These are phyloP conservation scores for Glarea lozoyensis DNA, from an alignment of 495 filamentous ascomycete genomes.

Conservation along the genomic window DNA sequence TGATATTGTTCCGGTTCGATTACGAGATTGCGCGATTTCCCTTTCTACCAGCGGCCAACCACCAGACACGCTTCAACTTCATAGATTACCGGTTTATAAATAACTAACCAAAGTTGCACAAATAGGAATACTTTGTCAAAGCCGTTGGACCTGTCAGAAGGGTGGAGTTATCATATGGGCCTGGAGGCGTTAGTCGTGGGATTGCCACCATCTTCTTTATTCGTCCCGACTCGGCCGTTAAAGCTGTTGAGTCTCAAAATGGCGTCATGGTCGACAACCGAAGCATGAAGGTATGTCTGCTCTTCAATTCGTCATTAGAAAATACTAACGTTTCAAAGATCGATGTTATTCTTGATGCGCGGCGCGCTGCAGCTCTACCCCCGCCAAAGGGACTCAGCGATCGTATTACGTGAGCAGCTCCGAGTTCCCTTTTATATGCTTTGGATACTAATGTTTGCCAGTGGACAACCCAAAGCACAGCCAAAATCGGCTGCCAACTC, in stretches of 20 bases:
- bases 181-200: constrained; percentile 83
- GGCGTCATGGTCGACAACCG: constrained; percentile 80
- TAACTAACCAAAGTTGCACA: constrained; percentile 26
- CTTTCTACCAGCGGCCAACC: too few species aligned
- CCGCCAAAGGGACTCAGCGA: constrained; percentile 72
- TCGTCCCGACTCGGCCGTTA: constrained; percentile 66
- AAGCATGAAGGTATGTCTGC: constrained; percentile 70
- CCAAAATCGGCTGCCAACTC: constrained; percentile 75
- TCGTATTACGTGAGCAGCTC: constrained; percentile 60
- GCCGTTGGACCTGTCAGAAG: constrained; percentile 83
- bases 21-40: too few species aligned
- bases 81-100: constrained; percentile 20
- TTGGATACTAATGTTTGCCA: constrained; percentile 24
- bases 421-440: not conserved
- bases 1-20: too few species aligned
- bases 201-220: constrained; percentile 66
- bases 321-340: constrained; percentile 47
- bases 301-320: not conserved
- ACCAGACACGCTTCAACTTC: too few species aligned
- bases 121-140: constrained; percentile 92
- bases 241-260: constrained; percentile 74
- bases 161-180: constrained; percentile 83
- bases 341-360: constrained; percentile 77
- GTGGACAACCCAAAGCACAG: constrained; percentile 56
- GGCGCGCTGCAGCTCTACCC: constrained; percentile 54